Evolutionary conservation across 495 filamentous ascomycete species (phyloP).

Genomic region (Penicillium chermesinum): DNA sequence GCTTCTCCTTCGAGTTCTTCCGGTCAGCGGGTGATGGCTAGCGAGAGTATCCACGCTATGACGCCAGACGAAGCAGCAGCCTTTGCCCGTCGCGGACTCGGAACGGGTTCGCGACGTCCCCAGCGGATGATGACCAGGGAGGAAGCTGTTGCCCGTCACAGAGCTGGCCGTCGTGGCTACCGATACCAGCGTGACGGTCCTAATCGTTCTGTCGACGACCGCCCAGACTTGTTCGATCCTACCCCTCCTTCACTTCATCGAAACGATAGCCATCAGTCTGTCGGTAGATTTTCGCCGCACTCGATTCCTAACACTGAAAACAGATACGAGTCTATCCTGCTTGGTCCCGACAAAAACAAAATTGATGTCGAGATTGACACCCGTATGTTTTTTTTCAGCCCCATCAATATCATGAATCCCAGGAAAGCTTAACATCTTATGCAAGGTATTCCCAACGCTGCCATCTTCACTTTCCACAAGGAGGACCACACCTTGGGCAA

Average conservation of each 20-base stretch:
- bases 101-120: too few relatives aligned
- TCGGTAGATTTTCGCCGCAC: background rate
- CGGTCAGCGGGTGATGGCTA: too few relatives aligned
- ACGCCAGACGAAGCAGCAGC: too few relatives aligned
- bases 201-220: conserved; percentile 6
- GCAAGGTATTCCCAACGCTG: conserved; percentile 70
- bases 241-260: background rate
- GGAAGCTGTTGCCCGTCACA: conserved; percentile 11
- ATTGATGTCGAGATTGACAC: conserved; percentile 80
- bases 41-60: too few relatives aligned
- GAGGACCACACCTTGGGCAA: conserved; percentile 97
- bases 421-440: conserved; percentile 7
- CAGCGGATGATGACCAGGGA: conserved; percentile 14
- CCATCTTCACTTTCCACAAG: conserved; percentile 90
- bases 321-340: conserved; percentile 89
- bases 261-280: background rate
- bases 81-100: too few relatives aligned
- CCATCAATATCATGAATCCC: background rate
- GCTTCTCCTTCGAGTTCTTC: background rate
- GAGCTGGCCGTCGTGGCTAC: conserved; percentile 2
- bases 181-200: background rate
- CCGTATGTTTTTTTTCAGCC: conserved; percentile 63
- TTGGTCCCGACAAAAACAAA: conserved; percentile 85
- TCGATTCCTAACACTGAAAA: conserved; percentile 4
- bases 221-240: conserved; percentile 17